A percentile compares a stretch with the other conserved stretches of the same genome.
Evolutionary conservation across 1,284 basidiomycete species (phyloP).

Genomic region (Apiotrichum domesticum): DNA sequence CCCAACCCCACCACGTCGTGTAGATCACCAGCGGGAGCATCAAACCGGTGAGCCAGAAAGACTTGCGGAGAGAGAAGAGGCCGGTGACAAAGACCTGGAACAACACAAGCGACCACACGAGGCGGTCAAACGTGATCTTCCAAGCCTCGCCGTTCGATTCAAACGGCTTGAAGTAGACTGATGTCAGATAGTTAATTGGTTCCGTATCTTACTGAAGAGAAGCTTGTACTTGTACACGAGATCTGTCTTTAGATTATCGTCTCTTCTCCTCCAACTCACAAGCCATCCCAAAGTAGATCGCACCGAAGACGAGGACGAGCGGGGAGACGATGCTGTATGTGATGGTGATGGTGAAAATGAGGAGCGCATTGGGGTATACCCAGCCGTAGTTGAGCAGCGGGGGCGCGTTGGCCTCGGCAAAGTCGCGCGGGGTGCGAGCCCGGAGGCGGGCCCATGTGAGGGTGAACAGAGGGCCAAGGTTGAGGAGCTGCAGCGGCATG

Average conservation of each 20-base stretch:
- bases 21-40: constrained; percentile 70
- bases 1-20: constrained; percentile 75
- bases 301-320: constrained; percentile 86
- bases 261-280: constrained; percentile 45
- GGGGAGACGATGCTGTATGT: constrained; percentile 94
- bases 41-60: constrained; percentile 60
- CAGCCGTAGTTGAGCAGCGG: constrained; percentile 90
- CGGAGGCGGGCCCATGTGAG: constrained; percentile 57
- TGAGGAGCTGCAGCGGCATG: constrained; percentile 90
- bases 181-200: background rate
- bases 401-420: constrained; percentile 92
- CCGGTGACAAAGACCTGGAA: constrained; percentile 88
- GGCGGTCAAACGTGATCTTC: constrained; percentile 81
- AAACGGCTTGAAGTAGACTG: constrained; percentile 48
- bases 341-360: constrained; percentile 91
- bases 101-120: constrained; percentile 80
- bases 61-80: constrained; percentile 75
- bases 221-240: constrained; percentile 97
- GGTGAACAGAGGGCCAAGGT: constrained; percentile 75
- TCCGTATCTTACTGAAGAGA: constrained; percentile 64
- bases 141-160: constrained; percentile 55
- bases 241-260: constrained; percentile 42
- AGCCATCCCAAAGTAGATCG: constrained; percentile 86
- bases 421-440: constrained; percentile 54
- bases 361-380: constrained; percentile 88